These are phyloP conservation scores for Coffea eugenioides DNA, from an alignment of 257 asterid species.

Conservation along the genomic window DNA sequence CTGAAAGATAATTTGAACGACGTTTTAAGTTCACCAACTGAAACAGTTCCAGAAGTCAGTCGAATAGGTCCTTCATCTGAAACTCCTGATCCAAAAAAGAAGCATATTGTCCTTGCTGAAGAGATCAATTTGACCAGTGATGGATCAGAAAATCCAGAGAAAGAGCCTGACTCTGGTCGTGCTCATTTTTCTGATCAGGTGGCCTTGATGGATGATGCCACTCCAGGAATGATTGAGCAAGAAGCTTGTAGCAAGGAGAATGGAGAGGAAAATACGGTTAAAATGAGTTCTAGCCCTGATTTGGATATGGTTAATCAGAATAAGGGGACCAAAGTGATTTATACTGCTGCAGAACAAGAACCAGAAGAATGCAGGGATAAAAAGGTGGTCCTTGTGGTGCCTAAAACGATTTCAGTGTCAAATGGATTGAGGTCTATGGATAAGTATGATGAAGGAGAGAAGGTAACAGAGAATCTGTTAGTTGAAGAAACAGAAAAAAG, in stretches of 20 bases:
- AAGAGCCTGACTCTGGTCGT: slow-evolving; percentile 12
- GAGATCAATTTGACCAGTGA: slow-evolving; percentile 9
- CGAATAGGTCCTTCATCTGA: slow-evolving; percentile 5
- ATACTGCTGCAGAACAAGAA: background rate
- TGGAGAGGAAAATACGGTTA: slow-evolving; percentile 8
- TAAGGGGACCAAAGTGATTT: slow-evolving; percentile 3
- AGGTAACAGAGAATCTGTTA: slow-evolving; percentile 8
- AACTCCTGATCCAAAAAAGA: slow-evolving; percentile 20
- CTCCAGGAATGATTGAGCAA: slow-evolving; percentile 4
- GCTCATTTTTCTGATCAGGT: slow-evolving; percentile 15
- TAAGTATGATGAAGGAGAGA: slow-evolving; percentile 9
- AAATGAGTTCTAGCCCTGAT: slow-evolving; percentile 9
- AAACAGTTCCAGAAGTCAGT: slow-evolving; percentile 18
- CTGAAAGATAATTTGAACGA: slow-evolving; percentile 17
- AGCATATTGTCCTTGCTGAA: slow-evolving; percentile 19
- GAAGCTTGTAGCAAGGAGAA: slow-evolving; percentile 12
- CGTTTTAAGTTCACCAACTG: slow-evolving; percentile 3
- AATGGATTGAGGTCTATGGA: slow-evolving; percentile 5
- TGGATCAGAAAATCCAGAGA: slow-evolving; percentile 20
- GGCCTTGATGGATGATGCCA: slow-evolving; percentile 1
- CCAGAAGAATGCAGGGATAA: slow-evolving; percentile 5
- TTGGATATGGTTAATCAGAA: slow-evolving; percentile 2
- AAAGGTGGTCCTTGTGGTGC: slow-evolving; percentile 16
- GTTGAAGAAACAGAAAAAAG: slow-evolving; percentile 15
- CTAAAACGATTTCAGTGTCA: slow-evolving; percentile 5